These are phyloP conservation scores for Cymbidium sinense DNA, from an alignment of 106 monocot genomes.

Conservation along the genomic window DNA sequence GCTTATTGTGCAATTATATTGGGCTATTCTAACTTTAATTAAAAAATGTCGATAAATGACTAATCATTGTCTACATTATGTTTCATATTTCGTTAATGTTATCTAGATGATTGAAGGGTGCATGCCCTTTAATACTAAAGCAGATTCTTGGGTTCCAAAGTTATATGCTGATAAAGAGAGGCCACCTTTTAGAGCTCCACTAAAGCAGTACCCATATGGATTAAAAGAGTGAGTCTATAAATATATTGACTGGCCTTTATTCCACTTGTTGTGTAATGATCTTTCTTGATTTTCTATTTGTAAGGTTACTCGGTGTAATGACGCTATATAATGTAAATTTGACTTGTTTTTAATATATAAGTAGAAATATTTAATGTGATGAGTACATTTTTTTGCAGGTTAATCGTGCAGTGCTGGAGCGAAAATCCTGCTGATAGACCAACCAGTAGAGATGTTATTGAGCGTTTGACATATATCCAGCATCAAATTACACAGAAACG, in stretches of 20 bases:
- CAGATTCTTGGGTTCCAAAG: constrained; percentile 55
- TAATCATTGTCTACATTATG: neutral
- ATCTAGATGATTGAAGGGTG: constrained; percentile 95
- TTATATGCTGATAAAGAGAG: constrained; percentile 78
- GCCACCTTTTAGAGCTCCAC: constrained; percentile 75
- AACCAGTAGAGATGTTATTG: constrained; percentile 57
- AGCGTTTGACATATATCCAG: constrained; percentile 46
- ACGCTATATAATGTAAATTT: neutral
- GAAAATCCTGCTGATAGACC: constrained; percentile 75
- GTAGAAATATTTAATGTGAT: neutral
- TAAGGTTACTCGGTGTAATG: neutral
- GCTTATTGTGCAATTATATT: constrained; percentile 1
- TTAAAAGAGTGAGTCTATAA: constrained; percentile 69
- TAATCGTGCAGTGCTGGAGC: constrained; percentile 84
- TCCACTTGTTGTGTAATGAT: neutral
- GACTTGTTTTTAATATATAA: neutral
- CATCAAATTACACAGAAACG: constrained; percentile 44
- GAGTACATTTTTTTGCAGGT: constrained; percentile 27
- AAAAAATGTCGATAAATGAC: neutral
- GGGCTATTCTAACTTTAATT: neutral
- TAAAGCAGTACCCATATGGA: constrained; percentile 58
- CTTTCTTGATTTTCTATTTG: neutral
- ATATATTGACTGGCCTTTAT: neutral
- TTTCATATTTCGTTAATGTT: constrained; percentile 6
- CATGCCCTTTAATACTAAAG: constrained; percentile 54